Percentiles rank a stretch among this genome's conserved stretches.
Evolutionary conservation across 768 basidiomycete species (phyloP).

Genomic region (Rhizopogon salebrosus): DNA sequence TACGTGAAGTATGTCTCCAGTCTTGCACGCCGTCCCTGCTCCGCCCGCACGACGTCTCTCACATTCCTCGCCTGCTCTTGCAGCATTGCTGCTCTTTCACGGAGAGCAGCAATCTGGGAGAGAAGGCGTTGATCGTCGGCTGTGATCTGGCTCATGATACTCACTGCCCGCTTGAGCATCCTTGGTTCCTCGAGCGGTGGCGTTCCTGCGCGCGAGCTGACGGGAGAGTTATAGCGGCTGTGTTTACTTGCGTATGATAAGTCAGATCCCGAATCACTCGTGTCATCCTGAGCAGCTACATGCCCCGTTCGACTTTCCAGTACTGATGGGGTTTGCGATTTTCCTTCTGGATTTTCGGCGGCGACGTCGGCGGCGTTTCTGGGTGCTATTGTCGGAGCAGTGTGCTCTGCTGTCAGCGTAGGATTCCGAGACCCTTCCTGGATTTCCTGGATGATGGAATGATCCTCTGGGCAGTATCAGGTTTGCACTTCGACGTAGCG

Average conservation of each 20-base stretch:
- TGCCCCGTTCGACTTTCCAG: neutral
- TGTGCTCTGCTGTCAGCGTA: neutral
- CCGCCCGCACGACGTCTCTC: conserved; percentile 17
- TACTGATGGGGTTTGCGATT: neutral
- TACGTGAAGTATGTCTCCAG: conserved; percentile 24
- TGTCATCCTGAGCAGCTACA: neutral
- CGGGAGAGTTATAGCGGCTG: conserved; percentile 13
- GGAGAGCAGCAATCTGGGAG: conserved; percentile 5
- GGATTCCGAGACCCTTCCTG: neutral
- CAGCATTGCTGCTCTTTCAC: conserved; percentile 15
- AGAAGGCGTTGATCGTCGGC: conserved; percentile 11
- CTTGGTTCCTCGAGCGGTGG: conserved; percentile 12
- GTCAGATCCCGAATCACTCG: conserved; percentile 20
- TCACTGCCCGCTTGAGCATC: conserved; percentile 17
- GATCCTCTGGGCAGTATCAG: neutral
- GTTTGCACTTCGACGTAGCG: conserved; percentile 8
- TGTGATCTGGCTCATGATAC: conserved; percentile 22
- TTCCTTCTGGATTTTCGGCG: neutral
- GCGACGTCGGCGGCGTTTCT: neutral
- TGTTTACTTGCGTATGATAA: conserved; percentile 17
- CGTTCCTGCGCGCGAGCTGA: conserved; percentile 18
- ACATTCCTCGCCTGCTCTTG: conserved; percentile 16
- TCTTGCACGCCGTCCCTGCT: conserved; percentile 20
- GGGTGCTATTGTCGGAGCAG: neutral
- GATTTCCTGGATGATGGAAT: neutral